Percentiles rank a stretch among this genome's conserved stretches.
Evolutionary conservation across 1,139 yeast species (phyloP).

Genomic region (Hyphopichia burtonii): DNA sequence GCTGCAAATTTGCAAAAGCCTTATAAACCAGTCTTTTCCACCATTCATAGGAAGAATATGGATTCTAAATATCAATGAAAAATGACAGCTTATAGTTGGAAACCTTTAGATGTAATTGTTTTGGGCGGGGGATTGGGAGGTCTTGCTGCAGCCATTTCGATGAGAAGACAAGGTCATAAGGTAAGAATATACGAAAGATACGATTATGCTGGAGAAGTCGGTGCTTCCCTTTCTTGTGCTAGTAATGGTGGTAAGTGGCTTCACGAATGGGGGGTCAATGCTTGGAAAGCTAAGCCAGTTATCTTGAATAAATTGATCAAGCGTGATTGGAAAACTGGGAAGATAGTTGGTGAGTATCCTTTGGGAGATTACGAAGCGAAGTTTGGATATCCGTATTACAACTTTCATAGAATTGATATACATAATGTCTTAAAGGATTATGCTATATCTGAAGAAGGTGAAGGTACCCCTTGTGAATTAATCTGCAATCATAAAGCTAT

Average conservation of each 20-base stretch:
- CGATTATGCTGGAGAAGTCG: constrained; percentile 20
- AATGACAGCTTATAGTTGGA: constrained; percentile 7
- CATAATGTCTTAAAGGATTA: constrained; percentile 16
- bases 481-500: constrained; percentile 15
- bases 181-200: constrained; percentile 18
- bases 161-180: constrained; percentile 15
- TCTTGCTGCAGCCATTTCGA: constrained; percentile 14
- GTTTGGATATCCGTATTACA: constrained; percentile 19
- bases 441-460: constrained; percentile 9
- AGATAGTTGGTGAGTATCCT: constrained; percentile 12
- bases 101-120: constrained; percentile 12
- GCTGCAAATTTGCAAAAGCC: too few species aligned
- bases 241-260: constrained; percentile 19
- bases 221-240: constrained; percentile 20
- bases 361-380: constrained; percentile 23
- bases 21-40: too few species aligned
- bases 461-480: constrained; percentile 15
- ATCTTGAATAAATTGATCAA: constrained; percentile 16
- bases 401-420: constrained; percentile 20
- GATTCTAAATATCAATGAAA: too few species aligned
- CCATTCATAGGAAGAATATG: too few species aligned
- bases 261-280: constrained; percentile 16
- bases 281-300: constrained; percentile 14
- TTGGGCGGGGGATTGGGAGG: constrained; percentile 19
- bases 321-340: constrained; percentile 15